phyloP scores from a whole-genome alignment of 1,284 basidiomycete genomes.

The Cerioporus squamosus region DNA sequence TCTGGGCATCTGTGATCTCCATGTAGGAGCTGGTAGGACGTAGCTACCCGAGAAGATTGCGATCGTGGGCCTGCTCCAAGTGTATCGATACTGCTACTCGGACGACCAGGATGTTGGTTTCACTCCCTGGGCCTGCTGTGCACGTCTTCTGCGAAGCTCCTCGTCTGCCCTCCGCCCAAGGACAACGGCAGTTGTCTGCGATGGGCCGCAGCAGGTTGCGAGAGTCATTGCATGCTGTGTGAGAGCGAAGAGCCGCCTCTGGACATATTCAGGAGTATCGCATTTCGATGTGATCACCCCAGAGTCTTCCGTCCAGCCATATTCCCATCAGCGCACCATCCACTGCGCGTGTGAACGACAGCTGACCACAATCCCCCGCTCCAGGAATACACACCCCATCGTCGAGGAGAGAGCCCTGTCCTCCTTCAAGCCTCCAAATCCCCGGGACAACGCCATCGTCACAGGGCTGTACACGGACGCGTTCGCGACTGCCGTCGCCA shows the following conservation, averaged over 20 bases:
- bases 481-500: constrained; percentile 43
- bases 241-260: not conserved
- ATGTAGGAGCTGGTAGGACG: too few relatives aligned
- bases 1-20: too few relatives aligned
- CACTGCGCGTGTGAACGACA: not conserved
- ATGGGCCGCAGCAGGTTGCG: not conserved
- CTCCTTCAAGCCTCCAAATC: constrained; percentile 7
- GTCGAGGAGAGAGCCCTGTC: constrained; percentile 12
- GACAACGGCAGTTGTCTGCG: too few relatives aligned
- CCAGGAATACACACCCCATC: constrained; percentile 24
- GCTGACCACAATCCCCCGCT: not conserved
- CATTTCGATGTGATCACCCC: not conserved
- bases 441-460: constrained; percentile 40
- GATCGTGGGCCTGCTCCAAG: too few relatives aligned
- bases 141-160: too few relatives aligned
- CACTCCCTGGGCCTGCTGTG: too few relatives aligned
- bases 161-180: not conserved
- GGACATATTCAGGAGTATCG: not conserved
- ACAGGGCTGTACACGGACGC: constrained; percentile 46
- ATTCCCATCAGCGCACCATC: too few relatives aligned
- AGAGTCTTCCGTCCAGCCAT: not conserved
- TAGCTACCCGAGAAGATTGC: too few relatives aligned
- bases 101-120: too few relatives aligned
- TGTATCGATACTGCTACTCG: too few relatives aligned
- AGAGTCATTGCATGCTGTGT: too few relatives aligned